These are phyloP conservation scores for Didymosphaeria variabile DNA, from an alignment of 2,329 filamentous ascomycete species.

Conservation along the genomic window DNA sequence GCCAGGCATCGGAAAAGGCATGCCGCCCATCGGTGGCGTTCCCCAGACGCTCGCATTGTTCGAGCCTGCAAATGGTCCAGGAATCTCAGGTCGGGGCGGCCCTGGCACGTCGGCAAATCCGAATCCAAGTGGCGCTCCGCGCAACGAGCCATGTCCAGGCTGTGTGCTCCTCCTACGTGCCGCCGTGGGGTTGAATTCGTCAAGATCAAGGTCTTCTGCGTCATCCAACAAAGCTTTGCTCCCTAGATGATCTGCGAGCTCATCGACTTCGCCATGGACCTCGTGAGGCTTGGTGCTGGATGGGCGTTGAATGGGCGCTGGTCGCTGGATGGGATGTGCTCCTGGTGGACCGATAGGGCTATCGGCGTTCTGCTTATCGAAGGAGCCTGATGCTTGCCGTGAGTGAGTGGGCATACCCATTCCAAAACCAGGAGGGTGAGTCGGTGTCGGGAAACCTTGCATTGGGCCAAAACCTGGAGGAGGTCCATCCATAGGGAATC, in stretches of 20 bases:
- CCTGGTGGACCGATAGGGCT: constrained; percentile 58
- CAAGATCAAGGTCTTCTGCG: constrained; percentile 55
- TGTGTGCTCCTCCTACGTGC: constrained; percentile 52
- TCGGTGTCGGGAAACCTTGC: constrained; percentile 47
- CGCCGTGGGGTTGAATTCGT: constrained; percentile 66
- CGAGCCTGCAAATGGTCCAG: constrained; percentile 43
- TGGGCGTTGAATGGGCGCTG: constrained; percentile 87
- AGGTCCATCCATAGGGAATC: constrained; percentile 63
- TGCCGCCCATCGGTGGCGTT: constrained; percentile 51
- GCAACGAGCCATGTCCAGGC: constrained; percentile 37
- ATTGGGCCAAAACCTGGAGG: constrained; percentile 56
- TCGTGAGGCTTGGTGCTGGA: constrained; percentile 72
- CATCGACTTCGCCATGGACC: constrained; percentile 68
- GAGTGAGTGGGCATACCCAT: constrained; percentile 68
- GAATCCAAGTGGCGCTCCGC: constrained; percentile 43
- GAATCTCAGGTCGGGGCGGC: constrained; percentile 43
- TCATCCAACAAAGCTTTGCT: constrained; percentile 86
- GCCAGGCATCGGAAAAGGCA: constrained; percentile 52
- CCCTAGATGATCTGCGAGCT: constrained; percentile 80
- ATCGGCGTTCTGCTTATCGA: constrained; percentile 67
- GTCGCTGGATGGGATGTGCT: constrained; percentile 79
- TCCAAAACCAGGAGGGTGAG: constrained; percentile 50
- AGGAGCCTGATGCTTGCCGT: constrained; percentile 76
- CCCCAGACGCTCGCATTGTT: constrained; percentile 52
- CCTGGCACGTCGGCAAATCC: constrained; percentile 45